A percentile compares a stretch with the other conserved stretches of the same genome.
Evolutionary conservation across 257 asterid genomes (phyloP).

Genomic region (Ocimum tenuiflorum): DNA sequence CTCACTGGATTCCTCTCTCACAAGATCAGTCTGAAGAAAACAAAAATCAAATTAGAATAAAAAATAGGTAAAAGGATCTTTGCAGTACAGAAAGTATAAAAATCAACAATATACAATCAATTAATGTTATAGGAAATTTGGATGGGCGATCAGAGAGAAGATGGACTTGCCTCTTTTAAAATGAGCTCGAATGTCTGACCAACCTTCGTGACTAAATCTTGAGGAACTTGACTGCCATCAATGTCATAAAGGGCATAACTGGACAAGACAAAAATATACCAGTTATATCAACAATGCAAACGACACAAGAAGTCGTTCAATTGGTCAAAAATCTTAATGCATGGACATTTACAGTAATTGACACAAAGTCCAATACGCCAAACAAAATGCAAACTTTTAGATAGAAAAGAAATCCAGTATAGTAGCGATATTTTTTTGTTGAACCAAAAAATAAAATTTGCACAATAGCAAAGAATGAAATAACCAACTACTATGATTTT

Average conservation of each 20-base stretch:
- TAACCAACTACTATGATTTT: not conserved
- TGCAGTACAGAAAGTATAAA: not conserved
- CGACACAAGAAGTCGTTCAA: not conserved
- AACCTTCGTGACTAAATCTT: constrained; percentile 70
- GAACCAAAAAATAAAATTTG: too few relatives aligned
- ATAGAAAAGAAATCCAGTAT: not conserved
- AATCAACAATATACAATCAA: not conserved
- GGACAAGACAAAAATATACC: constrained; percentile 10
- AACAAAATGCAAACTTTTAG: not conserved
- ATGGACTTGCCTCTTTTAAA: constrained; percentile 60
- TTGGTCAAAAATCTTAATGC: not conserved
- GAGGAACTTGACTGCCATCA: constrained; percentile 92
- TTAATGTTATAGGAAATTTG: not conserved
- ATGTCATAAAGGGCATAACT: constrained; percentile 90
- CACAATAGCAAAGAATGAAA: not conserved
- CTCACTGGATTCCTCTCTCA: constrained; percentile 62
- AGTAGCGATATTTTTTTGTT: not conserved
- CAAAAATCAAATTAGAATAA: constrained; percentile 2
- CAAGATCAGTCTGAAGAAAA: constrained; percentile 50
- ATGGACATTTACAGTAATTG: not conserved
- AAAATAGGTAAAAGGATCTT: not conserved
- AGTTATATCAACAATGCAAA: not conserved
- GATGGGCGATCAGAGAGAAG: not conserved
- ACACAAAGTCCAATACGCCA: not conserved
- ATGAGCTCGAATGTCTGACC: constrained; percentile 85